Conservation (phyloP, 148 eudicot species). For the Chenopodium suecicum region DNA sequence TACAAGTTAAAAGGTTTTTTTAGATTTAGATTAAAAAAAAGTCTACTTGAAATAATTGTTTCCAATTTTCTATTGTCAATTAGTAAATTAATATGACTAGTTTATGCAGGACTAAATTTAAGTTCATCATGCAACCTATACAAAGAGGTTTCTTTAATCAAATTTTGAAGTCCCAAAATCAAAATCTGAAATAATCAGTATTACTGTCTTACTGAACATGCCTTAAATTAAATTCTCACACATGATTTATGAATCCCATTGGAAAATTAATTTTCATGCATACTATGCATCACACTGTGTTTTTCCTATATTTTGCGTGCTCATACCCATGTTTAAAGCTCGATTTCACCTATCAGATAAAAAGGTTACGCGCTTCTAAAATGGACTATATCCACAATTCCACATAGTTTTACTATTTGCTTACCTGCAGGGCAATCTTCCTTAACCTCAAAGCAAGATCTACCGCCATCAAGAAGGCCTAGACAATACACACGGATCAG, state of each 20-base stretch:
- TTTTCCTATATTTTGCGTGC: background rate
- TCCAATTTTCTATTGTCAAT: background rate
- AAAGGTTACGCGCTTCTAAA: background rate
- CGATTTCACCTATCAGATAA: background rate
- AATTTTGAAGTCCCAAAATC: no score
- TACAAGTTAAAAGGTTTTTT: no score
- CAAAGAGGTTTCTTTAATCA: no score
- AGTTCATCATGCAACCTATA: background rate
- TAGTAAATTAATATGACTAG: background rate
- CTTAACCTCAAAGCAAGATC: constrained; percentile 58
- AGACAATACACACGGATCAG: background rate
- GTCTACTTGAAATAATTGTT: background rate
- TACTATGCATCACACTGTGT: background rate
- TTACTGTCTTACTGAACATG: no score
- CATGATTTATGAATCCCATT: background rate
- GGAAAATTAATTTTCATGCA: background rate
- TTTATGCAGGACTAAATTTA: no score
- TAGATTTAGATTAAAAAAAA: no score
- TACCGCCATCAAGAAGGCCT: constrained; percentile 38
- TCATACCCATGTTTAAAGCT: background rate
- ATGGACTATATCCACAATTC: background rate
- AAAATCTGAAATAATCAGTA: no score
- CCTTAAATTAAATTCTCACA: no score
- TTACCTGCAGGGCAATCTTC: constrained; percentile 51
- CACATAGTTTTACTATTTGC: background rate